Evolutionary conservation across 148 eudicot genomes (phyloP).

Genomic region (Pharnaceum exiguum): DNA sequence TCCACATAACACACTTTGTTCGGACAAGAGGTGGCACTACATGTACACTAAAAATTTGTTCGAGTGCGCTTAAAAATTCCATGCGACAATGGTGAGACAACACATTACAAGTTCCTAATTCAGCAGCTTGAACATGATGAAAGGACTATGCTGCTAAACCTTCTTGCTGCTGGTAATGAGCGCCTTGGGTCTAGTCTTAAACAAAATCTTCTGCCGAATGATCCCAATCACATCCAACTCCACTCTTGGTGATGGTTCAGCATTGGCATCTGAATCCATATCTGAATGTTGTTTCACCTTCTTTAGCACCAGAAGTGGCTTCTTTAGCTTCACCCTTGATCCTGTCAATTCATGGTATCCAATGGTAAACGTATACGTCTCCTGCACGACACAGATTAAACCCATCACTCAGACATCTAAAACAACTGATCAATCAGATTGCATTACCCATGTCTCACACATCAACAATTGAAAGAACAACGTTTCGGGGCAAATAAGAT

Average conservation of each 20-base stretch:
- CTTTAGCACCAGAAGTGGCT: constrained; percentile 81
- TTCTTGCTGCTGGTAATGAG: constrained; percentile 55
- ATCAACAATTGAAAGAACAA: too few species aligned
- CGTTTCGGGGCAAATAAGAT: too few species aligned
- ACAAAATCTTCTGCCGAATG: constrained; percentile 72
- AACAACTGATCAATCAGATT: background rate
- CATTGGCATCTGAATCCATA: constrained; percentile 7
- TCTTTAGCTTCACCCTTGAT: constrained; percentile 72
- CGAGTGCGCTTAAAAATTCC: too few species aligned
- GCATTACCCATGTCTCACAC: background rate
- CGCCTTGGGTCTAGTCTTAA: constrained; percentile 91
- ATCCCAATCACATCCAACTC: constrained; percentile 81
- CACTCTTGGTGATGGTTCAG: constrained; percentile 28
- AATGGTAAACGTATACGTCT: constrained; percentile 68
- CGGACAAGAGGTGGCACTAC: too few species aligned
- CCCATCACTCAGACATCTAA: background rate
- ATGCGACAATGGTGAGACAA: too few species aligned
- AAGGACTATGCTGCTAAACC: constrained; percentile 4
- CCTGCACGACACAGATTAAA: constrained; percentile 31
- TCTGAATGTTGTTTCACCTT: constrained; percentile 43
- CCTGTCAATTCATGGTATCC: constrained; percentile 93
- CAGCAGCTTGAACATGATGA: background rate
- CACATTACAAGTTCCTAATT: background rate
- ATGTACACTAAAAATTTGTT: too few species aligned
- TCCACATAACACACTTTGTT: too few species aligned